Base-by-base conservation (phyloP, 345 rosid genomes). In the Aquilaria malaccensis region DNA sequence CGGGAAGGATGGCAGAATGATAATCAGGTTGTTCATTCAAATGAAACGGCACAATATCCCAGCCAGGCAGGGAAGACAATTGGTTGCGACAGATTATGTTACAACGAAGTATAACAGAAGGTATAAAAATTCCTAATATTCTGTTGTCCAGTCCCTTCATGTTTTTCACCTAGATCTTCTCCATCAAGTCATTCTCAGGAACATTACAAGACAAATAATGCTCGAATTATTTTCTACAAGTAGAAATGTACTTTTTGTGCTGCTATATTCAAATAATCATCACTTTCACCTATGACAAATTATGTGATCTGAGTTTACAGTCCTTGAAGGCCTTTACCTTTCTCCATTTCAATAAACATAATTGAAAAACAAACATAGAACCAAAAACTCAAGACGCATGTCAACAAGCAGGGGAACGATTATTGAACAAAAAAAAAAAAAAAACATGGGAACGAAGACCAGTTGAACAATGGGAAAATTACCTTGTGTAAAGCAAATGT, bases 401-500 rank as follows among this genome's bases (percentile, higher is more conserved):
- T 33, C 22, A 57, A 33, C 50, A 13, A 11, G 30, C n/a, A 13
- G 10, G 56, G 66, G 22, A 22, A 22, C 0, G 22, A 22, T 22
- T 22, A 22, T 22, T 22, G 22, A 22, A 52, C 3, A 30, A 15
- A 52, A n/a, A 48, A 56, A 56, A 7, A 64, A 56, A 48, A 15
- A 54, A 43, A 52, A 22, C 22, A 22, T 22, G 22, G 22, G 22
- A 22, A 22, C 22, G 22, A 22, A 22, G 22, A 22, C 22, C 22
- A 67, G 51, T 51, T 29, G 64, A 58, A 50, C 15, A 59, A 65
- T 56, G 41, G 33, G 29, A 48, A 58, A 60, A 60, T 63, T 68
- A 91, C 98, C 97, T 93, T 93, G 61, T 93, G 97, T 13, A 93
- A 73, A 55, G 88, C 75, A 73, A 89, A 93, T 12, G 77, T 81